A percentile compares a stretch with the other conserved stretches of the same genome.
Evolutionary conservation across 345 rosid genomes (phyloP).

Genomic region (Linum trigynum): DNA sequence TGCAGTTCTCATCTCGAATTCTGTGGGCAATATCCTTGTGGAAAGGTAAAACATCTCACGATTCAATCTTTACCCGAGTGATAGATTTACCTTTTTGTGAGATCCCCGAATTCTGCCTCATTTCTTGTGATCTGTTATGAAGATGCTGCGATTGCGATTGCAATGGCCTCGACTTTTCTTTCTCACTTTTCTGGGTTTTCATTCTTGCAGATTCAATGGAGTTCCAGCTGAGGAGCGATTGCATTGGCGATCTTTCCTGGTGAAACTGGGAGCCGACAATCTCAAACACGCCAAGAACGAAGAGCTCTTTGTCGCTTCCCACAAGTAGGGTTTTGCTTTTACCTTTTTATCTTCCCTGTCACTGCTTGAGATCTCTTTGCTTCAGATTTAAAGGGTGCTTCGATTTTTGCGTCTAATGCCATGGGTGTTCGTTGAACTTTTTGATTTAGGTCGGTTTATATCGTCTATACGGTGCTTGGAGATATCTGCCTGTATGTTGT

Average conservation of each 20-base stretch:
- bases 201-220: conserved; percentile 67
- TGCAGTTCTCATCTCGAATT: conserved; percentile 3
- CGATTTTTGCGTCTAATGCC: background rate
- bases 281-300: conserved; percentile 85
- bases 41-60: background rate
- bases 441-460: conserved; percentile 65
- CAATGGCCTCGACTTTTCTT: background rate
- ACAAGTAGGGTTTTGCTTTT: conserved; percentile 51
- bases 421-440: background rate
- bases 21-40: conserved; percentile 1
- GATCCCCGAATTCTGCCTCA: background rate
- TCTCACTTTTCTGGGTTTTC: background rate
- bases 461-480: conserved; percentile 83
- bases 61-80: background rate
- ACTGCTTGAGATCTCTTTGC: background rate
- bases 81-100: background rate
- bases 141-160: background rate
- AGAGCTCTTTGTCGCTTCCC: conserved; percentile 92
- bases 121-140: too few species aligned
- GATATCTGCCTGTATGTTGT: conserved; percentile 84
- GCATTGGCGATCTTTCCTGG: conserved; percentile 89
- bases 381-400: background rate
- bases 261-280: conserved; percentile 85
- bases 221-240: conserved; percentile 92
- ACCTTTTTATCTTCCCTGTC: background rate